Percentiles rank a stretch among this genome's conserved stretches.
phyloP scores from a whole-genome alignment of 257 asterid species.

The Solanum gandarillasii region DNA sequence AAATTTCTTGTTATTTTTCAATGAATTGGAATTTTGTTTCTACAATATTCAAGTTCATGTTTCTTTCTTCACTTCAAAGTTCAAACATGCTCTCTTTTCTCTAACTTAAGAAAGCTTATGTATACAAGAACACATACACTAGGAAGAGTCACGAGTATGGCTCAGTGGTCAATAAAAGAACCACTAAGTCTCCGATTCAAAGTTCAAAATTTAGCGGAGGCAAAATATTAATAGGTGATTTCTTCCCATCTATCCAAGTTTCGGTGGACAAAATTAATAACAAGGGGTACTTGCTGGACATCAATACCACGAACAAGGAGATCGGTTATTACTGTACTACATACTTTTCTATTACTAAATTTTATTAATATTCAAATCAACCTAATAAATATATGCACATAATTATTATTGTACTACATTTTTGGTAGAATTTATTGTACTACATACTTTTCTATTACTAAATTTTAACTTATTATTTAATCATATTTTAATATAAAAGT shows the following conservation, averaged over 20 bases:
- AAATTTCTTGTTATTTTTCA: background rate
- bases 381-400: background rate
- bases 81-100: background rate
- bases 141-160: background rate
- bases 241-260: no score
- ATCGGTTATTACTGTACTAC: no score
- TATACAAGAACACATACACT: background rate
- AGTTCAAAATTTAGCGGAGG: no score
- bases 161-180: background rate
- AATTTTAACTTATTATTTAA: background rate
- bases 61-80: background rate
- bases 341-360: no score
- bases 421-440: no score
- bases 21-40: background rate
- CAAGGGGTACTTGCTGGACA: no score
- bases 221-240: no score
- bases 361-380: background rate
- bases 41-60: background rate
- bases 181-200: no score
- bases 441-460: background rate
- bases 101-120: background rate
- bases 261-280: no score
- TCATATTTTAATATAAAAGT: background rate
- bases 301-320: no score
- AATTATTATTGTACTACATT: no score